Evolutionary conservation across 2,329 filamentous ascomycete species (phyloP).

Genomic region (Zymoseptoria tritici): DNA sequence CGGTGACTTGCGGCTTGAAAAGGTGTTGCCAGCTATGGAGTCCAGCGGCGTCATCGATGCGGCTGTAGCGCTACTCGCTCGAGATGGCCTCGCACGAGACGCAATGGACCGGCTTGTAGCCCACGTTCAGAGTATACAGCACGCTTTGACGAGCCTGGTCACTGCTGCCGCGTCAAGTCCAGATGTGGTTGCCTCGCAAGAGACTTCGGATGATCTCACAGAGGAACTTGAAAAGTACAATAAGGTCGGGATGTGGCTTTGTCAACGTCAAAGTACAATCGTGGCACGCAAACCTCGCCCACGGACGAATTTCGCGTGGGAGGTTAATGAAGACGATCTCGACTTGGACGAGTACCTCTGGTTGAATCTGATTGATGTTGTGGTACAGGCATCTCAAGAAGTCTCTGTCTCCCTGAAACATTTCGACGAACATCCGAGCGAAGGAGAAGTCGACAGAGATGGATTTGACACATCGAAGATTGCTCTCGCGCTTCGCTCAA

Average conservation of each 20-base stretch:
- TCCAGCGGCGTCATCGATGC: conserved; percentile 85
- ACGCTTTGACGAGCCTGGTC: conserved; percentile 67
- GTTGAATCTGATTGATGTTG: conserved; percentile 57
- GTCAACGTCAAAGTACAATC: conserved; percentile 71
- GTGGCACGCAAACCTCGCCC: conserved; percentile 23
- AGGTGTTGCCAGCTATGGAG: conserved; percentile 80
- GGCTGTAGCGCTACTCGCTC: conserved; percentile 80
- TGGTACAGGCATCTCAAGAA: conserved; percentile 48
- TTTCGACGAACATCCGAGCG: conserved; percentile 27
- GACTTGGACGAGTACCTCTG: conserved; percentile 56
- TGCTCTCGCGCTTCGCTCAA: conserved; percentile 59
- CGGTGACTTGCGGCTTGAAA: conserved; percentile 69
- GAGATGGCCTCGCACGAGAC: conserved; percentile 72
- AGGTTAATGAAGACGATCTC: conserved; percentile 51
- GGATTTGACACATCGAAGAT: conserved; percentile 53
- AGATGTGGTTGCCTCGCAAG: conserved; percentile 52
- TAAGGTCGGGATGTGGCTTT: conserved; percentile 91
- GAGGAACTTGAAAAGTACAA: conserved; percentile 79
- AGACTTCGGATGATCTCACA: conserved; percentile 65
- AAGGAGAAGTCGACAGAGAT: conserved; percentile 13
- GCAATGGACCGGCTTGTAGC: conserved; percentile 80
- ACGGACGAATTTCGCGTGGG: conserved; percentile 31
- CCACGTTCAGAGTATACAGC: conserved; percentile 73
- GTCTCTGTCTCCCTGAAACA: conserved; percentile 24
- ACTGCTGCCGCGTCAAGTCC: conserved; percentile 51